Percentiles rank a stretch among this genome's conserved stretches.
Conservation (phyloP, 1,284 basidiomycete genomes). For the Fomitopsis schrenkii region DNA sequence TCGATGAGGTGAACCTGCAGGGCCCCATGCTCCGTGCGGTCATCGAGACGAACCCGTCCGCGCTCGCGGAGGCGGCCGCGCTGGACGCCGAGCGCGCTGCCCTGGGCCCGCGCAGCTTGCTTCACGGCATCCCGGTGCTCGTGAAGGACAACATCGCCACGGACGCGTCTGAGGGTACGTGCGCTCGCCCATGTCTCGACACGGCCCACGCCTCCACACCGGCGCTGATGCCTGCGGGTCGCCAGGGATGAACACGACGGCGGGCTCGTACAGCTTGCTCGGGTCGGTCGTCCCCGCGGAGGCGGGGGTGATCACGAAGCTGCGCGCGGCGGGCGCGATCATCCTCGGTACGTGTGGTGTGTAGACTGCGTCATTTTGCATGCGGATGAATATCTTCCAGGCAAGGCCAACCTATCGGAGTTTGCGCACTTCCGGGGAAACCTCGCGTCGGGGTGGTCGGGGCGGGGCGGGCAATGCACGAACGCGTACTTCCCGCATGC, state of each 20-base stretch:
- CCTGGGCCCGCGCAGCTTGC: conserved; percentile 43
- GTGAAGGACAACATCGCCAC: conserved; percentile 62
- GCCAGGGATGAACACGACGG: conserved; percentile 58
- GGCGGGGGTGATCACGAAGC: conserved; percentile 32
- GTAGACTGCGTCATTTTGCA: conserved; percentile 16
- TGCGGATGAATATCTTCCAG: conserved; percentile 7
- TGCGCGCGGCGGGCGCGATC: conserved; percentile 41
- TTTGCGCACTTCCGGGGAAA: conserved; percentile 26
- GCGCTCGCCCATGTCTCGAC: too few species aligned
- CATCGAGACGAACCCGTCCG: conserved; percentile 59
- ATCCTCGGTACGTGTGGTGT: conserved; percentile 31
- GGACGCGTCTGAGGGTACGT: conserved; percentile 44
- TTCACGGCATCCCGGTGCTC: conserved; percentile 70
- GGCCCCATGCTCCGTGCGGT: conserved; percentile 60
- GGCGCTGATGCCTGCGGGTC: background rate
- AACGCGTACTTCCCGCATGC: conserved; percentile 35
- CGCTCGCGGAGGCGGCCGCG: conserved; percentile 46
- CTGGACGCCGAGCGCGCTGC: conserved; percentile 51
- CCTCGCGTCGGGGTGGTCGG: conserved; percentile 35
- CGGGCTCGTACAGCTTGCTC: conserved; percentile 39
- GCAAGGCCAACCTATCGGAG: conserved; percentile 29
- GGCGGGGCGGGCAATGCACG: conserved; percentile 36
- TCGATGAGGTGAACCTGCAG: conserved; percentile 67
- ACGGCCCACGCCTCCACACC: too few species aligned
- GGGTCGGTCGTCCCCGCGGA: conserved; percentile 38